Base-by-base conservation (phyloP, 192 early-diverging fungal genomes). In the Pilaira anomala region DNA sequence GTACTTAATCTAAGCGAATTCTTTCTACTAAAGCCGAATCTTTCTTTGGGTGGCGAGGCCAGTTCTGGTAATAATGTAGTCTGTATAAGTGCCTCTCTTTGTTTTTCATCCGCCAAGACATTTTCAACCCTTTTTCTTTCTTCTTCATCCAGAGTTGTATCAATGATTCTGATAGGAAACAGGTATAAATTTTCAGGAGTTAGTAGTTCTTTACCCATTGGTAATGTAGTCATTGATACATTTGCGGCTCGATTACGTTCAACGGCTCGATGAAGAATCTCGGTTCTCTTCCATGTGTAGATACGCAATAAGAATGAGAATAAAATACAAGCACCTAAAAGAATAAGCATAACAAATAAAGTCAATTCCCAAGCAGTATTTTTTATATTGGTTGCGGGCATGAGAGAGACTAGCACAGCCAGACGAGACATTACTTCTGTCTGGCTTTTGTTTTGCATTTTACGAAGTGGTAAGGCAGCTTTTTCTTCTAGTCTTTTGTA, bases 291-390 rank as follows among this genome's bases (percentile, higher is more conserved):
- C 68, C 62, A 59, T 21, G 63, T 26, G 39, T 56, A 57, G 25
- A 55, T 30, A 24, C 63, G 60, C 4, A 63, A n/a, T n/a, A n/a
- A n/a, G n/a, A n/a, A n/a, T 53, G 77, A 79, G 33, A 77, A 62
- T 0, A 75, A 18, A 26, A 79, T 72, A 14, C 78, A 75, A 14
- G 77, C 36, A 3, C 68, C 75, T 0, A 82, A 63, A 12, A 82
- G 49, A 5, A 72, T 65, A 14, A 82, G 66, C 3, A 79, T 71
- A 6, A 82, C 62, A 19, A 79, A 65, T 25, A 82, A 42, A 3
- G 75, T 73, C 29, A 79, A 76, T 60, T 82, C 80, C 80, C 80
- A 82, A 40, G 78, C 55, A 36, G 61, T 64, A 8, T 78, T 60
- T 53, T 76, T 62, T 12, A 21, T 57, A 16, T 60, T 58, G 24